A percentile compares a stretch with the other conserved stretches of the same genome.
Conservation (phyloP, 2,329 filamentous ascomycete species). For the Xylariales sp. region DNA sequence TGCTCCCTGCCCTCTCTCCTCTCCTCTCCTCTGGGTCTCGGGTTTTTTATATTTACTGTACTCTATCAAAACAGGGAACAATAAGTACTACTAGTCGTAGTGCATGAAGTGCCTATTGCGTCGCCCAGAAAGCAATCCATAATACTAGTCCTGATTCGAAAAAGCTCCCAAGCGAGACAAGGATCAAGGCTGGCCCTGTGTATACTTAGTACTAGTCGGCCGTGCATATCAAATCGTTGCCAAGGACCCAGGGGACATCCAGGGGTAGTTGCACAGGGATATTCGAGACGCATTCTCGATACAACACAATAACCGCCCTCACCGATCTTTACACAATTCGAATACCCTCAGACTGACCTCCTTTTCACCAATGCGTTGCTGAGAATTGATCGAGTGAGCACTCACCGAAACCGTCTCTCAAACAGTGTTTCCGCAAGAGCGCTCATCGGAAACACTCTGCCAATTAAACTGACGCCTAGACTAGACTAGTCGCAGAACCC, state of each 20-base stretch:
- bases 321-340: conserved; percentile 48
- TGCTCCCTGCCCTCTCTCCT: background rate
- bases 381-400: conserved; percentile 16
- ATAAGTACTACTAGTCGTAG: background rate
- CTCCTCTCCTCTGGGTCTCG: conserved; percentile 11
- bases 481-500: background rate
- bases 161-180: conserved; percentile 43
- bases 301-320: conserved; percentile 48
- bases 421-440: conserved; percentile 13
- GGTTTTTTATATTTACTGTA: conserved; percentile 6
- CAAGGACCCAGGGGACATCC: conserved; percentile 37
- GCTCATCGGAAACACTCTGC: conserved; percentile 28
- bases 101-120: conserved; percentile 5
- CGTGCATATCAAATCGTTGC: conserved; percentile 46
- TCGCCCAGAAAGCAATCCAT: conserved; percentile 20
- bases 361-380: conserved; percentile 41
- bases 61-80: conserved; percentile 2
- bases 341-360: conserved; percentile 48
- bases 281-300: conserved; percentile 57
- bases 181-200: conserved; percentile 38
- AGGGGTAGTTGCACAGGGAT: conserved; percentile 44
- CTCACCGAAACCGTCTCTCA: conserved; percentile 28
- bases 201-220: conserved; percentile 26
- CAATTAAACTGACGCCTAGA: conserved; percentile 29
- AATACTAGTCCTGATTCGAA: conserved; percentile 35